Evolutionary conservation across 2,329 filamentous ascomycete genomes (phyloP).

Genomic region (Blastomyces silverae): DNA sequence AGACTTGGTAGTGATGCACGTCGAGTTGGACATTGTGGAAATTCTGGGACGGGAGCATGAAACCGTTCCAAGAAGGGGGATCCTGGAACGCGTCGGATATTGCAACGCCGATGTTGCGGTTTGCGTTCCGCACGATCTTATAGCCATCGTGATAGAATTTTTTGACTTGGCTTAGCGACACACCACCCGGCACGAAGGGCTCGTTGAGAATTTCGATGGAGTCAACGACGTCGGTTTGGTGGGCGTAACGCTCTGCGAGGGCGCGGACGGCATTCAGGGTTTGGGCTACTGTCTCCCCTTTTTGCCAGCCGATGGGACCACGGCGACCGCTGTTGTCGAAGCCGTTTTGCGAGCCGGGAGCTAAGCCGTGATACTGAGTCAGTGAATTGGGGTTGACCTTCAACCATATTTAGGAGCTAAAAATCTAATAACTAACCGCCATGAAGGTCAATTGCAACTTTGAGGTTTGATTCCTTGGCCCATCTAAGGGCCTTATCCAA

Average conservation of each 20-base stretch:
- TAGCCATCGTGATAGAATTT: slow-evolving; percentile 53
- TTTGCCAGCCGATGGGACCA: slow-evolving; percentile 37
- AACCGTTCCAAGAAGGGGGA: slow-evolving; percentile 55
- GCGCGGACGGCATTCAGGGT: slow-evolving; percentile 51
- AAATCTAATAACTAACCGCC: slow-evolving; percentile 45
- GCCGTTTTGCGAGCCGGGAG: slow-evolving; percentile 58
- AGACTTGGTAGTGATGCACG: slow-evolving; percentile 63
- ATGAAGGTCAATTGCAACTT: slow-evolving; percentile 62
- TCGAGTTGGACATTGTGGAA: slow-evolving; percentile 54
- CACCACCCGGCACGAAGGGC: slow-evolving; percentile 34
- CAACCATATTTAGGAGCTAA: slow-evolving; percentile 15
- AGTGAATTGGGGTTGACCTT: background rate
- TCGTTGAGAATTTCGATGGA: slow-evolving; percentile 45
- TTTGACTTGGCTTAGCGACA: slow-evolving; percentile 42
- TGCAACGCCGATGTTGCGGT: slow-evolving; percentile 46
- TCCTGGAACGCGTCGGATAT: slow-evolving; percentile 46
- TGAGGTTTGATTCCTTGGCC: slow-evolving; percentile 53
- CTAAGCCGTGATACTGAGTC: slow-evolving; percentile 26
- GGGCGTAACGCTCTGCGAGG: slow-evolving; percentile 54
- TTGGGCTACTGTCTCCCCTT: slow-evolving; percentile 31
- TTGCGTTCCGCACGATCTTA: slow-evolving; percentile 41
- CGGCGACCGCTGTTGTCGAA: slow-evolving; percentile 59
- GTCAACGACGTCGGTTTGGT: slow-evolving; percentile 53
- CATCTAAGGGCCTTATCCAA: slow-evolving; percentile 54
- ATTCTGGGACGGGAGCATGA: slow-evolving; percentile 45